Evolutionary conservation across 352 stramenopile genomes (phyloP), one percentile per base, ranked within the genome.

Genomic region (Pythium graminicola): DNA sequence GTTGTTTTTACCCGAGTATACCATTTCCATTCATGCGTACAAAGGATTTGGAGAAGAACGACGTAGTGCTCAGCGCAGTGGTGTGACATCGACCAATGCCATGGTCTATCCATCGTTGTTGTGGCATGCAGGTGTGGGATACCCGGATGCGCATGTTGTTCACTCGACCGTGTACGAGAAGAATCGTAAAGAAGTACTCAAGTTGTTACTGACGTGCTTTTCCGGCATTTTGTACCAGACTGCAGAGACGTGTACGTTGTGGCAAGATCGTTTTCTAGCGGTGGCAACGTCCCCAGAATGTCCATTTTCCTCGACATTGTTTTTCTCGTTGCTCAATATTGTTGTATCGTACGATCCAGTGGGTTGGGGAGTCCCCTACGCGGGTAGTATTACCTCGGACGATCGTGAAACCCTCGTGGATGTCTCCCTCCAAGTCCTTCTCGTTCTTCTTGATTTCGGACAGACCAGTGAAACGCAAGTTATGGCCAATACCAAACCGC

Each of bases 261-360:
- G 94, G 64, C 78, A 86, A 7, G 94, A 95, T 52, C 75, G 86
- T 9, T 98, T 96, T 74, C 64, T 98, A 24, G 79, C 85, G 10
- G 87, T 97, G 17, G 93, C 90, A 0, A 95, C 89, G 2, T 84
- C 84, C 2, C 64, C 66, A 0, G 86, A 98, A 60, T 96, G 91
- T 20, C 92, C 89, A 8, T 98, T 98, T 72, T 86, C 87, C 6
- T 78, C 89, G 3, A 97, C 93, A 45, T 71, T 99, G 5, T 98
- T 98, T 58, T 98, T 96, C 66, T 98, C 90, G 40, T 68, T 99
- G 13, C 54, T 99, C 45, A 99, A 99, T 55, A 95, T 93, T 20
- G 89, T 98, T 14, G 67, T 98, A 23, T 77, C 80, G 10, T 98
- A 98, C 62, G 94, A 98, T 60, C 92, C 95, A 0, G 80, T 91